Percentiles rank a stretch among this genome's conserved stretches.
Evolutionary conservation across 1,284 basidiomycete species (phyloP).

Genomic region (Trichosporon sp.): DNA sequence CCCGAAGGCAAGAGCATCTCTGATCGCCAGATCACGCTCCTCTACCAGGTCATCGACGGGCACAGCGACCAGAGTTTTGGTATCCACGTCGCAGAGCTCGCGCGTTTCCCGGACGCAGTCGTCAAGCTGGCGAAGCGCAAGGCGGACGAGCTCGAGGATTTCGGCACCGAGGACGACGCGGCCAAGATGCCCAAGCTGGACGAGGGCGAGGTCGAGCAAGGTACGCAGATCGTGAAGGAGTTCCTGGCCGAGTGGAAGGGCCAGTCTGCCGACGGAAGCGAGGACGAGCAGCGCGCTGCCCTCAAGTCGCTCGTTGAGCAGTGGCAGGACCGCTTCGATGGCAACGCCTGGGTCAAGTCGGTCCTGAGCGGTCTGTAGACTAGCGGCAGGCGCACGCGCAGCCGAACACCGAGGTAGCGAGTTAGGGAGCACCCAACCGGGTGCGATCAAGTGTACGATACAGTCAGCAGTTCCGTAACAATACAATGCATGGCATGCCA

Average conservation of each 20-base stretch:
- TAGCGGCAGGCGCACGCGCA: neutral
- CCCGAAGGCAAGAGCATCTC: conserved; percentile 58
- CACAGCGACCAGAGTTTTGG: conserved; percentile 96
- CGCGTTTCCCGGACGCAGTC: conserved; percentile 93
- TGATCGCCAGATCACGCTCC: conserved; percentile 83
- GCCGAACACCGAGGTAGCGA: neutral
- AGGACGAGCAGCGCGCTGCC: conserved; percentile 67
- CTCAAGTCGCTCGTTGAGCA: conserved; percentile 69
- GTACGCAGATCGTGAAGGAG: conserved; percentile 76
- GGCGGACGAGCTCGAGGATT: conserved; percentile 95
- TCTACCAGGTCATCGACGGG: conserved; percentile 95
- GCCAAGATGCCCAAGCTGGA: conserved; percentile 60
- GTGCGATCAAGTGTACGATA: conserved; percentile 7
- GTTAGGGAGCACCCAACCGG: neutral
- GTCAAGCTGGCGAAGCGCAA: conserved; percentile 93
- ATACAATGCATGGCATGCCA: neutral
- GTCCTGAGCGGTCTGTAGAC: conserved; percentile 61
- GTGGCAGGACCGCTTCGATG: conserved; percentile 69
- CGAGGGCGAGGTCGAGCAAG: conserved; percentile 70
- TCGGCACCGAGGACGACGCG: conserved; percentile 59
- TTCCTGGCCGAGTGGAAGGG: conserved; percentile 74
- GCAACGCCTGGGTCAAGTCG: conserved; percentile 73
- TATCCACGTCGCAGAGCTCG: conserved; percentile 95
- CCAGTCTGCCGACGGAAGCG: conserved; percentile 55
- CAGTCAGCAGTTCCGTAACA: conserved; percentile 11